Base-by-base conservation (phyloP, 306 rosid genomes). In the Quercus variabilis region DNA sequence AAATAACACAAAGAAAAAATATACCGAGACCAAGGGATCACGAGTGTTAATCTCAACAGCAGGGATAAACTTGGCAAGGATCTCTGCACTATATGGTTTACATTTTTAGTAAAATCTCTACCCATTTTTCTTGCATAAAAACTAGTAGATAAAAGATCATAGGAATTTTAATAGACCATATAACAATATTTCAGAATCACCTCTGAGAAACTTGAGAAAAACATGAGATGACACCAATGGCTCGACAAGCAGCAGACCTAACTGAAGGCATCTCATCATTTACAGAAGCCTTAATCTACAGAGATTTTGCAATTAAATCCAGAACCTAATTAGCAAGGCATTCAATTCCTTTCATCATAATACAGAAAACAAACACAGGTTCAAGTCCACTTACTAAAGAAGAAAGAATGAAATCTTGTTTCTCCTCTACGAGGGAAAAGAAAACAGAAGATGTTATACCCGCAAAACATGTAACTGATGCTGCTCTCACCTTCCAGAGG, bases 201-300 rank as follows among this genome's bases (percentile, higher is more conserved):
- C 99, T 95, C 76, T 86, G 89, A 82, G 91, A 89, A 83, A 93
- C 91, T 88, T 89, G 91, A 65, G 93, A 96, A 87, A 95, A 91
- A 85, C 94, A 91, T 63, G 99, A 88, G 83, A 93, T 87, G 88
- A 95, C 85, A 56, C 99, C 99, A 80, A 93, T 87, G 80, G 99
- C 99, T 75, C 99, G 93, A 91, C 99, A 93, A 68, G 98, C 92
- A 87, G 98, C 91, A 82, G 97, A 89, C 82, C 94, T 90, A 82
- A 95, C 99, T 10, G 93, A 87, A 51, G 99, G 87, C 55, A 84
- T 93, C 75, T 86, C 86, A 56, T 91, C 97, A 19, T 77, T 68
- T 26, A 86, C 28, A 21, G 97, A 92, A 30, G 94, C 94, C 76
- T 71, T 80, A 70, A 87, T 83, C 99, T 95, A 85, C 74, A 81